A percentile compares a stretch with the other conserved stretches of the same genome.
Conservation (phyloP, 805 yeast genomes). For the Wickerhamiella vanderwaltii region DNA sequence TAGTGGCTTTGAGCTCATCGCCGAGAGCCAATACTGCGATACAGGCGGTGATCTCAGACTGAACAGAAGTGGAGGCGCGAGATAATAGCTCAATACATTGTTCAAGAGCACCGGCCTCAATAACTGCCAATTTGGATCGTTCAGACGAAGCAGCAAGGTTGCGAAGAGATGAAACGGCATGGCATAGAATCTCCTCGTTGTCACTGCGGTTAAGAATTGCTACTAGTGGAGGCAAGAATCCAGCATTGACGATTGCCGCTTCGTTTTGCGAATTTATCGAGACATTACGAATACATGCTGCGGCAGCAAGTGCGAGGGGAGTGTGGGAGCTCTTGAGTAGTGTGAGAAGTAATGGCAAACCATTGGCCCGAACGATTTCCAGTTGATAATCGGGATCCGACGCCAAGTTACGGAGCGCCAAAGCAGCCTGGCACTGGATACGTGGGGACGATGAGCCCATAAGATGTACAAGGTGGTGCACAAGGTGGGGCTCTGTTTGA, state of each 20-base stretch:
- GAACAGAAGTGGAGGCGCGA: slow-evolving; percentile 79
- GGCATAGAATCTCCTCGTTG: slow-evolving; percentile 95
- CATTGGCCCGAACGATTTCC: slow-evolving; percentile 91
- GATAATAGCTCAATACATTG: slow-evolving; percentile 77
- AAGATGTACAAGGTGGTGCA: slow-evolving; percentile 70
- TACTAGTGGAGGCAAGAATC: slow-evolving; percentile 85
- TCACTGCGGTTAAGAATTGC: slow-evolving; percentile 61
- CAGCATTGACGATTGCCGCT: slow-evolving; percentile 91
- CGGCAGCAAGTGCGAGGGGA: slow-evolving; percentile 89
- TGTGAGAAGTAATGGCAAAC: slow-evolving; percentile 84
- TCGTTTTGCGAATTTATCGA: slow-evolving; percentile 95
- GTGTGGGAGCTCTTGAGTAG: slow-evolving; percentile 80
- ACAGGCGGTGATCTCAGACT: slow-evolving; percentile 92
- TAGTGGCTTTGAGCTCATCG: slow-evolving; percentile 78
- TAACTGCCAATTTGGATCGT: slow-evolving; percentile 77
- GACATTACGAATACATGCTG: slow-evolving; percentile 94
- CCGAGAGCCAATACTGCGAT: slow-evolving; percentile 94
- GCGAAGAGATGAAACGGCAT: slow-evolving; percentile 90
- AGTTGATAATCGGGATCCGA: slow-evolving; percentile 92
- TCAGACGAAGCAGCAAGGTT: slow-evolving; percentile 94
- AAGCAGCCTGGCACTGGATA: slow-evolving; percentile 96
- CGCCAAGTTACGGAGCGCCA: slow-evolving; percentile 90
- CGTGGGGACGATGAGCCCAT: slow-evolving; percentile 92
- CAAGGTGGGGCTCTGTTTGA: slow-evolving; percentile 85
- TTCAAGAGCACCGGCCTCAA: slow-evolving; percentile 91